A percentile compares a stretch with the other conserved stretches of the same genome.
These are phyloP conservation scores for Biancaea sappan DNA, from an alignment of 306 rosid genomes.

Conservation along the genomic window DNA sequence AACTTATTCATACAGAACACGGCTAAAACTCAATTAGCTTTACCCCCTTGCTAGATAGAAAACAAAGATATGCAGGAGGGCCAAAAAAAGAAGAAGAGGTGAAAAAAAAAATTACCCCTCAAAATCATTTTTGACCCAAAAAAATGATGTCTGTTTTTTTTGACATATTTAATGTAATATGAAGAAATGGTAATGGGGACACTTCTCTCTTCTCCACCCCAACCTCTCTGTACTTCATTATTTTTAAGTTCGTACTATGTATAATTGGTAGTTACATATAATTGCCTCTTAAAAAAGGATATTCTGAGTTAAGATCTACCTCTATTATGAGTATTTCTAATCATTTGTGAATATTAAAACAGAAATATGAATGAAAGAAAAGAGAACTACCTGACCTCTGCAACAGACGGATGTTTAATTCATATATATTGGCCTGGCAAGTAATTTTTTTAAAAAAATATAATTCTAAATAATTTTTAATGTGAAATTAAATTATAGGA, in stretches of 20 bases:
- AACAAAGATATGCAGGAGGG: no score
- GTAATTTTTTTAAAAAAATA: no score
- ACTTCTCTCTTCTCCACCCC: neutral
- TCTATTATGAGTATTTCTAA: neutral
- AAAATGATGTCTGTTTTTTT: no score
- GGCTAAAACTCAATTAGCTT: neutral
- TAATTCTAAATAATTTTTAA: no score
- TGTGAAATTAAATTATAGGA: no score
- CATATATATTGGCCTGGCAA: no score
- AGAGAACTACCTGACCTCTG: neutral
- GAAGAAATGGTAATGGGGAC: neutral
- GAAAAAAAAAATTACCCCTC: no score
- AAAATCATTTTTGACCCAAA: no score
- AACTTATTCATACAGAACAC: neutral
- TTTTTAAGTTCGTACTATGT: neutral
- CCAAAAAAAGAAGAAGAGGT: no score
- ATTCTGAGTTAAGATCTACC: slow-evolving; percentile 2
- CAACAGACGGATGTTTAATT: slow-evolving; percentile 14
- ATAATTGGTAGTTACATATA: neutral
- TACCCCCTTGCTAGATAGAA: no score
- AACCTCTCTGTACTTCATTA: neutral
- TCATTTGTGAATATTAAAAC: neutral
- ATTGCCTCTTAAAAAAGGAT: slow-evolving; percentile 5
- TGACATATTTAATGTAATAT: no score
- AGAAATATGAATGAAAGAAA: neutral